These are phyloP conservation scores for Clitoria ternatea DNA, from an alignment of 306 rosid genomes.

Conservation along the genomic window DNA sequence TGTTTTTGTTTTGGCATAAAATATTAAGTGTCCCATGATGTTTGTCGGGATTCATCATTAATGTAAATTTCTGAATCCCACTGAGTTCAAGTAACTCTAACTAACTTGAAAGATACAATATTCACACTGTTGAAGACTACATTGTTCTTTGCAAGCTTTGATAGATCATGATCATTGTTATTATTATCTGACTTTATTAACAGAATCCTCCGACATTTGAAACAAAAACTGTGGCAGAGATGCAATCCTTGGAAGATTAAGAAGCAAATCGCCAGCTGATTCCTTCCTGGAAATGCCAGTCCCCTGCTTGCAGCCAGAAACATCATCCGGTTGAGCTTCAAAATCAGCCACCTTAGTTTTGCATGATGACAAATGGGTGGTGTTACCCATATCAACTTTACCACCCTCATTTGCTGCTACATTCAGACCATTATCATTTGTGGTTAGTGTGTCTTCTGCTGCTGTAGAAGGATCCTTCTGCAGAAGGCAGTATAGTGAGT, in stretches of 20 bases:
- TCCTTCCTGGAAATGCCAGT: slow-evolving; percentile 55
- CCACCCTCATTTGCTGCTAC: neutral
- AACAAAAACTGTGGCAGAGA: slow-evolving; percentile 68
- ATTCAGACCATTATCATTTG: neutral
- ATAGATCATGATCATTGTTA: too few species aligned
- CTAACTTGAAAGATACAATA: slow-evolving; percentile 21
- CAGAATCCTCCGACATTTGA: slow-evolving; percentile 44
- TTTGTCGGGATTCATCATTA: slow-evolving; percentile 37
- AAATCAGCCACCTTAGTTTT: slow-evolving; percentile 32
- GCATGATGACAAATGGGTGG: slow-evolving; percentile 10
- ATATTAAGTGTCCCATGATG: neutral
- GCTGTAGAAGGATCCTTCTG: slow-evolving; percentile 55
- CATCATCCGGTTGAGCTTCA: slow-evolving; percentile 27
- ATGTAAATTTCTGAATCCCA: slow-evolving; percentile 42
- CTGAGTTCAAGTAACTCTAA: slow-evolving; percentile 10
- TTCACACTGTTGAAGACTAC: slow-evolving; percentile 23
- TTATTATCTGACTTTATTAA: slow-evolving; percentile 38
- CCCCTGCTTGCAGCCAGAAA: slow-evolving; percentile 38
- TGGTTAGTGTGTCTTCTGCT: slow-evolving; percentile 27
- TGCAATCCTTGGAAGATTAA: slow-evolving; percentile 73
- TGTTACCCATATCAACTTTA: slow-evolving; percentile 21
- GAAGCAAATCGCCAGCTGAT: slow-evolving; percentile 64
- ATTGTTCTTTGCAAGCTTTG: slow-evolving; percentile 12
- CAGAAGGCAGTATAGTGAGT: slow-evolving; percentile 66
- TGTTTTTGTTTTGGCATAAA: neutral